phyloP scores from a whole-genome alignment of 306 rosid genomes.

The Luffa aegyptiaca region DNA sequence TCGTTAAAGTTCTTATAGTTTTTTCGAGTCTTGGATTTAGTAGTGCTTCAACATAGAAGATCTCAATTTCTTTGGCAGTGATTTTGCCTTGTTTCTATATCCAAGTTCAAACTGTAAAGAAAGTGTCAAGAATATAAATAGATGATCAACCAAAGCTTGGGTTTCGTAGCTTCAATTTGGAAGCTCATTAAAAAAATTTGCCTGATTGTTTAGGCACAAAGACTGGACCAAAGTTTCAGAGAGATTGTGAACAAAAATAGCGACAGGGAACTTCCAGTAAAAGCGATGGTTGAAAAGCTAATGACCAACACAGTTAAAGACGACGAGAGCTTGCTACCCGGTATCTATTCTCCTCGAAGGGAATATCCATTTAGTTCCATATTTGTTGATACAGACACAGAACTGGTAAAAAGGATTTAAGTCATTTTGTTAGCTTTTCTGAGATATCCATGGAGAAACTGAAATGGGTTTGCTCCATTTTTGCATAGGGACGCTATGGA shows the following conservation, averaged over 20 bases:
- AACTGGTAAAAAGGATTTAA: constrained; percentile 22
- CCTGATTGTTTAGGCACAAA: constrained; percentile 40
- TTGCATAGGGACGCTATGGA: constrained; percentile 58
- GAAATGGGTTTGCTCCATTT: background rate
- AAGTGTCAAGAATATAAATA: background rate
- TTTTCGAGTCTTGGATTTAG: background rate
- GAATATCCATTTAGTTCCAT: constrained; percentile 50
- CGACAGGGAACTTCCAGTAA: constrained; percentile 33
- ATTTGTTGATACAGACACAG: constrained; percentile 32
- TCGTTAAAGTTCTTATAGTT: background rate
- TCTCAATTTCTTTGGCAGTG: background rate
- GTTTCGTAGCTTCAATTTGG: background rate
- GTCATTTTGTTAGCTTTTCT: background rate
- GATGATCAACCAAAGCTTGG: background rate
- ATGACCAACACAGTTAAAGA: constrained; percentile 53
- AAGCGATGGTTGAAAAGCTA: constrained; percentile 56
- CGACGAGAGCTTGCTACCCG: constrained; percentile 46
- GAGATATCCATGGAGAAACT: background rate
- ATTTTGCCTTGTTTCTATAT: background rate
- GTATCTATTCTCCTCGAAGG: constrained; percentile 34
- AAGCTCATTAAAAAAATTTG: background rate
- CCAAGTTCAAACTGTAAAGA: background rate
- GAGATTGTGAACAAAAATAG: constrained; percentile 29
- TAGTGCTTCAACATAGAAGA: background rate
- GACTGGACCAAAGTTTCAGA: constrained; percentile 46